Percentiles rank a stretch among this genome's conserved stretches.
Evolutionary conservation across 2,329 filamentous ascomycete genomes (phyloP).

Genomic region (Elsinoe perseae): DNA sequence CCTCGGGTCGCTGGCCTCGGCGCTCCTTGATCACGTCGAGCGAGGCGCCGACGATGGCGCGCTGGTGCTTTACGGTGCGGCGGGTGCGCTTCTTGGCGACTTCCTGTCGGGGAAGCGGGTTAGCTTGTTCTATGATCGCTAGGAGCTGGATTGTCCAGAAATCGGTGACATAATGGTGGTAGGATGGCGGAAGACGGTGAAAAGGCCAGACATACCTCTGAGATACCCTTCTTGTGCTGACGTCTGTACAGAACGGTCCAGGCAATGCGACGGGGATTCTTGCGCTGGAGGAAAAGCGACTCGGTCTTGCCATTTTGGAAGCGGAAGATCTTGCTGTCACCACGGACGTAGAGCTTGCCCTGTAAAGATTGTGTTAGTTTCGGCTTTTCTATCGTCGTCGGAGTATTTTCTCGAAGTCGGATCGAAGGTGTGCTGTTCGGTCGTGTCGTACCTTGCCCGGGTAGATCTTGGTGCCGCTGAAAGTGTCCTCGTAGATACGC

Average conservation of each 20-base stretch:
- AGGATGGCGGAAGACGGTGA: no score
- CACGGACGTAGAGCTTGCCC: constrained; percentile 99
- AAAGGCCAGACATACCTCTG: constrained; percentile 68
- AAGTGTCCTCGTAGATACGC: constrained; percentile 72
- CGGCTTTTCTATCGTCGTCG: constrained; percentile 8
- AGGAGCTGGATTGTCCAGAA: not conserved
- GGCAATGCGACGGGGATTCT: constrained; percentile 99
- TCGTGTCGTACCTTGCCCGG: constrained; percentile 61
- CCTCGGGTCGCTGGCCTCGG: constrained; percentile 88
- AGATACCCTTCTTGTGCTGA: constrained; percentile 99
- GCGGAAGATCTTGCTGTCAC: constrained; percentile 99
- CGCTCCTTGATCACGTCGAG: constrained; percentile 99
- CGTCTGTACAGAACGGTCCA: constrained; percentile 98
- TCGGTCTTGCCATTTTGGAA: constrained; percentile 99
- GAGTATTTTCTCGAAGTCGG: constrained; percentile 9
- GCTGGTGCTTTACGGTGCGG: constrained; percentile 96
- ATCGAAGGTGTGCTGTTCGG: not conserved
- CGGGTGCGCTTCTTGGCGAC: constrained; percentile 99
- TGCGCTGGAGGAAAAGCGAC: constrained; percentile 99
- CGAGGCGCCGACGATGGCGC: constrained; percentile 96
- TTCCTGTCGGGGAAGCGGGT: constrained; percentile 59
- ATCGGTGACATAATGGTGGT: not conserved
- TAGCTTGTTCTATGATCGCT: not conserved
- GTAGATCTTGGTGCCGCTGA: constrained; percentile 73
- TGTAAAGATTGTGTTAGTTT: constrained; percentile 37